These are phyloP conservation scores for Alternaria burnsii DNA, from an alignment of 2,329 filamentous ascomycete genomes.

Conservation along the genomic window DNA sequence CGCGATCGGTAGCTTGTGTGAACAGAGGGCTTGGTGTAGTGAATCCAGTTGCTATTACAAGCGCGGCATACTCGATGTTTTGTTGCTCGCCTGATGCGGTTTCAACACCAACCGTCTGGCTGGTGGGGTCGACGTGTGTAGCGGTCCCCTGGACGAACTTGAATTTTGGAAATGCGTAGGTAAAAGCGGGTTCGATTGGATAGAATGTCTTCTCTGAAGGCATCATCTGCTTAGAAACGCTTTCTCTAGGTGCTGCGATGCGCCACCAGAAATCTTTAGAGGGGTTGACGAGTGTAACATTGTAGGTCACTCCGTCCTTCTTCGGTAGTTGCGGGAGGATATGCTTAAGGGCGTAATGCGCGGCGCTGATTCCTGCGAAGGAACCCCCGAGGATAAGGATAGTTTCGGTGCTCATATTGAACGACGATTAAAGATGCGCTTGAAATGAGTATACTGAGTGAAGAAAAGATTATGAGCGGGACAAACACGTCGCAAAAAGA, in stretches of 20 bases:
- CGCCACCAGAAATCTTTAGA: slow-evolving; percentile 64
- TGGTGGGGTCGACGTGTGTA: slow-evolving; percentile 57
- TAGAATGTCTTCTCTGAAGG: slow-evolving; percentile 60
- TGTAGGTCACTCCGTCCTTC: slow-evolving; percentile 54
- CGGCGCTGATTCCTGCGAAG: slow-evolving; percentile 46
- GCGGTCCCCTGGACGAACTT: slow-evolving; percentile 62
- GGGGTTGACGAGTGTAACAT: slow-evolving; percentile 65
- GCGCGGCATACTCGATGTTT: slow-evolving; percentile 59
- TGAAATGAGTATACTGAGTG: slow-evolving; percentile 15
- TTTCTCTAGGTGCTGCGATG: slow-evolving; percentile 62
- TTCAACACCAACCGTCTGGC: slow-evolving; percentile 54
- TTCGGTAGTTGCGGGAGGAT: slow-evolving; percentile 46
- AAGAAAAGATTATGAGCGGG: slow-evolving; percentile 3
- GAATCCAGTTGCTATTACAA: slow-evolving; percentile 66
- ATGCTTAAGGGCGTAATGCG: slow-evolving; percentile 50
- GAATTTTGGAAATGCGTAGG: slow-evolving; percentile 59
- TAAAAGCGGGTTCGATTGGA: slow-evolving; percentile 61
- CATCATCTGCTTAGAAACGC: slow-evolving; percentile 61
- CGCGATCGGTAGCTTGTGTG: slow-evolving; percentile 50
- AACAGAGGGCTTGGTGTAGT: slow-evolving; percentile 58
- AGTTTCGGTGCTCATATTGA: slow-evolving; percentile 45
- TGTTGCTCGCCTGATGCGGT: slow-evolving; percentile 45
- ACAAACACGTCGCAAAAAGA: slow-evolving; percentile 17
- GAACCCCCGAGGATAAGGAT: slow-evolving; percentile 50
- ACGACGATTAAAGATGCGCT: background rate